These are phyloP conservation scores for Aspergillus bertholletiae DNA, from an alignment of 495 filamentous ascomycete genomes.

Conservation along the genomic window DNA sequence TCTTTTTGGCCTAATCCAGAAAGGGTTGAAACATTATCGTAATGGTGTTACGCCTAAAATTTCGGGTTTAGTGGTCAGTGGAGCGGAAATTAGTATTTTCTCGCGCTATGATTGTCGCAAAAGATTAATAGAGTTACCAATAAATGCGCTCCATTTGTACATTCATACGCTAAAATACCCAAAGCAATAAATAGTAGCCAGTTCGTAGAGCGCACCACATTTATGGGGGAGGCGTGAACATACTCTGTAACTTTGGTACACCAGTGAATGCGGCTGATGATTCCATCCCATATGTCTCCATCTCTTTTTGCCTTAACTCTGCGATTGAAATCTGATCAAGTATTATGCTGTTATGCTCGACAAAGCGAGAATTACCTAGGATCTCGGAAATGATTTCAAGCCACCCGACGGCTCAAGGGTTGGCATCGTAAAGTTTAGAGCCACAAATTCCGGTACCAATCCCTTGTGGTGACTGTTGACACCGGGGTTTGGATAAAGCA, in stretches of 20 bases:
- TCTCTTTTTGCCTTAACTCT: neutral
- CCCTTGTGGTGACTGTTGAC: neutral
- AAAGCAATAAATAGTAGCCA: neutral
- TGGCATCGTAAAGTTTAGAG: neutral
- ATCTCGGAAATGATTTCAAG: neutral
- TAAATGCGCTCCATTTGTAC: slow-evolving; percentile 2
- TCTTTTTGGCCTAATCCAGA: neutral
- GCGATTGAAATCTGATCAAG: too few relatives aligned
- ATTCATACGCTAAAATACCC: neutral
- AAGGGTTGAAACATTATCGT: slow-evolving; percentile 1
- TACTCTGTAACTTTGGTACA: neutral
- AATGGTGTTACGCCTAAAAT: slow-evolving; percentile 2
- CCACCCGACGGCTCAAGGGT: neutral
- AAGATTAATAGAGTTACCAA: slow-evolving; percentile 4
- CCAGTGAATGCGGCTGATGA: neutral
- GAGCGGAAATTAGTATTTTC: slow-evolving; percentile 1
- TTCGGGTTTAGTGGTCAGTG: neutral
- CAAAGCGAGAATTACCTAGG: too few relatives aligned
- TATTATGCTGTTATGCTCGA: too few relatives aligned
- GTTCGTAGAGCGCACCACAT: neutral
- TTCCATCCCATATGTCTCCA: neutral
- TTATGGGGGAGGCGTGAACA: neutral
- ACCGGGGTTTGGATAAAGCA: slow-evolving; percentile 3
- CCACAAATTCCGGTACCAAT: neutral
- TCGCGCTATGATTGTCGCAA: neutral